Conservation (phyloP, 2,329 filamentous ascomycete species). For the Scytalidium lignicola region DNA sequence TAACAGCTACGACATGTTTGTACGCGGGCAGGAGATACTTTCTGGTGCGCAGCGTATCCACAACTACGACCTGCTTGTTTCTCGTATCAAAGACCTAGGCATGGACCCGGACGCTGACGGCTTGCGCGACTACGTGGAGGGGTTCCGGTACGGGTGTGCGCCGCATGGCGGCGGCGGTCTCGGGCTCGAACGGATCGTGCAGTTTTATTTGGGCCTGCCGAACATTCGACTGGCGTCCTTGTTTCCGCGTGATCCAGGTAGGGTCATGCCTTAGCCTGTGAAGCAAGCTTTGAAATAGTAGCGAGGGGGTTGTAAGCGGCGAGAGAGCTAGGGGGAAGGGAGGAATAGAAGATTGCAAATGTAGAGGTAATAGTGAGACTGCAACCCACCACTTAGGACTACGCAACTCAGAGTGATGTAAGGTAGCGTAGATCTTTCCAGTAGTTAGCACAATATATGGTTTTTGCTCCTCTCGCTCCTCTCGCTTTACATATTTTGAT, state of each 20-base stretch:
- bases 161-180: constrained; percentile 62
- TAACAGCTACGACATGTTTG: constrained; percentile 67
- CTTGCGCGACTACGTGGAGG: constrained; percentile 58
- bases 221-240: constrained; percentile 57
- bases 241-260: constrained; percentile 58
- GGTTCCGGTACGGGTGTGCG: constrained; percentile 59
- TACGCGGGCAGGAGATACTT: constrained; percentile 66
- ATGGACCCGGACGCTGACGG: constrained; percentile 54
- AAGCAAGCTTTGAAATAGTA: too few relatives aligned
- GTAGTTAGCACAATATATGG: too few relatives aligned
- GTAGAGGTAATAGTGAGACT: too few relatives aligned
- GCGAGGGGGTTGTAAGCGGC: too few relatives aligned
- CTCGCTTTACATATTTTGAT: too few relatives aligned
- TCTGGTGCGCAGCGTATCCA: constrained; percentile 63
- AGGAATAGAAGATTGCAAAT: too few relatives aligned
- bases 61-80: constrained; percentile 51
- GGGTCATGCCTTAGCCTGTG: constrained; percentile 26
- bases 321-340: too few relatives aligned
- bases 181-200: constrained; percentile 61
- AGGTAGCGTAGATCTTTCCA: too few relatives aligned
- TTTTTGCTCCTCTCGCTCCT: too few relatives aligned
- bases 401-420: too few relatives aligned
- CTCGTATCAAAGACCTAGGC: constrained; percentile 53
- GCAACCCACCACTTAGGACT: too few relatives aligned
- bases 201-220: constrained; percentile 60